These are phyloP conservation scores for Neoboletus brunneissimus DNA, from an alignment of 768 basidiomycete genomes.

Conservation along the genomic window DNA sequence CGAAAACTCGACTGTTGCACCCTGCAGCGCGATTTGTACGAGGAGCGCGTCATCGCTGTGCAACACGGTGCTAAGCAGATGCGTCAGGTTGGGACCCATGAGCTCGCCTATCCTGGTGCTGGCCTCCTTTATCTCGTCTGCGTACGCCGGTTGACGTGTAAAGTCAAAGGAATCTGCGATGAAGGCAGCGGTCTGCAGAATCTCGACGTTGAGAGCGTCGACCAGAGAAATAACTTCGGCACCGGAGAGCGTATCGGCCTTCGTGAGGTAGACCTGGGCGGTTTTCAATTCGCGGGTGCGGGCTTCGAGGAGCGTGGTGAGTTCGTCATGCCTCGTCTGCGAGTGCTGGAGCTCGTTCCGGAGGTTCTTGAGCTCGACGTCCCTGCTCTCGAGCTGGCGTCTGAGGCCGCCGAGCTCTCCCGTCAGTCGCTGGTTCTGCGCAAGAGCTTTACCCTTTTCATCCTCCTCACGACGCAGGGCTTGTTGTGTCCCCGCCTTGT, in stretches of 20 bases:
- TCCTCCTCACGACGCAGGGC: conserved; percentile 21
- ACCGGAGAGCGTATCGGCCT: conserved; percentile 42
- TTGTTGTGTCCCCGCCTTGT: conserved; percentile 15
- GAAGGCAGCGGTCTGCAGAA: conserved; percentile 44
- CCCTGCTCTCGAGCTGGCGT: conserved; percentile 26
- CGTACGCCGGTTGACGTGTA: conserved; percentile 17
- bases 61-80: conserved; percentile 21
- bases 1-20: conserved; percentile 31
- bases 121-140: conserved; percentile 30
- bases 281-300: conserved; percentile 41
- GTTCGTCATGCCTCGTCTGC: conserved; percentile 26
- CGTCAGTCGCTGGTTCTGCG: conserved; percentile 12
- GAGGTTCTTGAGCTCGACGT: conserved; percentile 24
- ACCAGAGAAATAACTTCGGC: conserved; percentile 41
- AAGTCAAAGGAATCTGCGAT: conserved; percentile 42
- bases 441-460: conserved; percentile 15
- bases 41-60: conserved; percentile 38
- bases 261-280: conserved; percentile 43
- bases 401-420: conserved; percentile 14
- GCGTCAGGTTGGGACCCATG: conserved; percentile 29
- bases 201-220: conserved; percentile 46
- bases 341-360: conserved; percentile 28
- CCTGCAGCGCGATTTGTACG: conserved; percentile 38
- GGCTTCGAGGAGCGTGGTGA: conserved; percentile 31
- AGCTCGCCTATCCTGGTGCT: conserved; percentile 29